Evolutionary conservation across 2,329 filamentous ascomycete genomes (phyloP).

Genomic region (Penicillium sp.): DNA sequence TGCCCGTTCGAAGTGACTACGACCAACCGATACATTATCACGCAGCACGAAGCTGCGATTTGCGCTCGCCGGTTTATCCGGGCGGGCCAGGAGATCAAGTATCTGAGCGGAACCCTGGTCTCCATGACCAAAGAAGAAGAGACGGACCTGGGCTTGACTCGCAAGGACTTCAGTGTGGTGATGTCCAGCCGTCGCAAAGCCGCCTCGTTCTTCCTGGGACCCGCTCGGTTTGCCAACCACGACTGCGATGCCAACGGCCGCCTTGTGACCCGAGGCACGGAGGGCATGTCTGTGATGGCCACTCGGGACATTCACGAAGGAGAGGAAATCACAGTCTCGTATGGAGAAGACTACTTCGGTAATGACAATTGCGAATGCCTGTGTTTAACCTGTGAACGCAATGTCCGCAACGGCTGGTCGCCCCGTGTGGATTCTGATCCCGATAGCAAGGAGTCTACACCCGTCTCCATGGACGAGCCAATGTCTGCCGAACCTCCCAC

Average conservation of each 20-base stretch:
- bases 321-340: slow-evolving; percentile 95
- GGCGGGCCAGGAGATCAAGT: slow-evolving; percentile 83
- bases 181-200: slow-evolving; percentile 89
- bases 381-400: slow-evolving; percentile 79
- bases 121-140: slow-evolving; percentile 91
- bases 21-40: slow-evolving; percentile 93
- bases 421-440: slow-evolving; percentile 42
- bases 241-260: slow-evolving; percentile 91
- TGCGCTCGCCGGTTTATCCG: slow-evolving; percentile 76
- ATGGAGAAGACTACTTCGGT: slow-evolving; percentile 94
- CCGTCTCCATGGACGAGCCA: slow-evolving; percentile 28
- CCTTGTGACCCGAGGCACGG: slow-evolving; percentile 75
- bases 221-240: slow-evolving; percentile 94
- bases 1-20: slow-evolving; percentile 91
- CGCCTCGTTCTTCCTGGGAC: slow-evolving; percentile 88
- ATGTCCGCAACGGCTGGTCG: slow-evolving; percentile 78
- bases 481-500: slow-evolving; percentile 15
- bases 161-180: slow-evolving; percentile 96
- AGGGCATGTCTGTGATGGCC: slow-evolving; percentile 88
- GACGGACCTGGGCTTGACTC: slow-evolving; percentile 69
- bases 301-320: slow-evolving; percentile 76
- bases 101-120: slow-evolving; percentile 86
- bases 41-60: slow-evolving; percentile 81
- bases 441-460: slow-evolving; percentile 35
- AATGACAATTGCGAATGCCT: slow-evolving; percentile 92